phyloP scores from a whole-genome alignment of 2,329 filamentous ascomycete genomes.

The Verticillium albo-atrum region DNA sequence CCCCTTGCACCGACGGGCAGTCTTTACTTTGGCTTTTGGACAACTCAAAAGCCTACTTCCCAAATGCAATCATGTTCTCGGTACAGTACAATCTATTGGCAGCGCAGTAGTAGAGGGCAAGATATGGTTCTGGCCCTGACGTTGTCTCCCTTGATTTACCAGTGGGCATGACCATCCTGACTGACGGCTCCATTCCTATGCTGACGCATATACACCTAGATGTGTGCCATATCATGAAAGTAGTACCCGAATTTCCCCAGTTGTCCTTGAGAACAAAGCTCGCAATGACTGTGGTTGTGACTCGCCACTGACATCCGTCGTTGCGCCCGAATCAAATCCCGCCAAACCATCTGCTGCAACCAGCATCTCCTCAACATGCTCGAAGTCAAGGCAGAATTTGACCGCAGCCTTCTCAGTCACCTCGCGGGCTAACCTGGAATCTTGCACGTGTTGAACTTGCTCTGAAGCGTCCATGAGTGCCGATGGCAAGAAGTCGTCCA shows the following conservation, averaged over 20 bases:
- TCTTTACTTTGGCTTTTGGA: too few species aligned
- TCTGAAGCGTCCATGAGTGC: conserved; percentile 90
- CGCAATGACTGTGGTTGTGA: conserved; percentile 28
- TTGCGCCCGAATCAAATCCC: conserved; percentile 17
- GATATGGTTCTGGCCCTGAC: too few species aligned
- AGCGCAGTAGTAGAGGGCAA: too few species aligned
- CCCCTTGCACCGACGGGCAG: too few species aligned
- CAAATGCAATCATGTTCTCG: too few species aligned
- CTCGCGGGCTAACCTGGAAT: conserved; percentile 64
- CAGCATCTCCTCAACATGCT: conserved; percentile 48
- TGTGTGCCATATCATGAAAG: conserved; percentile 48
- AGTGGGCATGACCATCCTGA: too few species aligned
- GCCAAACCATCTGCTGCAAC: conserved; percentile 32
- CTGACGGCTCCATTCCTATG: too few species aligned
- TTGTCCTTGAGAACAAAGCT: conserved; percentile 53
- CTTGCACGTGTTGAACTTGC: conserved; percentile 69
- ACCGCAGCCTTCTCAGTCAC: conserved; percentile 81
- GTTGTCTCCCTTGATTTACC: too few species aligned
- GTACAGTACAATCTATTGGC: too few species aligned
- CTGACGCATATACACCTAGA: too few species aligned
- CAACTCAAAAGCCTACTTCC: too few species aligned
- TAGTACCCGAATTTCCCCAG: conserved; percentile 55
- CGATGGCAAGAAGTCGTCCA: conserved; percentile 90
- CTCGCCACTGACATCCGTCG: conserved; percentile 18
- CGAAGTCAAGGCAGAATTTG: conserved; percentile 82